These are phyloP conservation scores for Polyporus tsugae DNA, from an alignment of 1,284 basidiomycete genomes.

Conservation along the genomic window DNA sequence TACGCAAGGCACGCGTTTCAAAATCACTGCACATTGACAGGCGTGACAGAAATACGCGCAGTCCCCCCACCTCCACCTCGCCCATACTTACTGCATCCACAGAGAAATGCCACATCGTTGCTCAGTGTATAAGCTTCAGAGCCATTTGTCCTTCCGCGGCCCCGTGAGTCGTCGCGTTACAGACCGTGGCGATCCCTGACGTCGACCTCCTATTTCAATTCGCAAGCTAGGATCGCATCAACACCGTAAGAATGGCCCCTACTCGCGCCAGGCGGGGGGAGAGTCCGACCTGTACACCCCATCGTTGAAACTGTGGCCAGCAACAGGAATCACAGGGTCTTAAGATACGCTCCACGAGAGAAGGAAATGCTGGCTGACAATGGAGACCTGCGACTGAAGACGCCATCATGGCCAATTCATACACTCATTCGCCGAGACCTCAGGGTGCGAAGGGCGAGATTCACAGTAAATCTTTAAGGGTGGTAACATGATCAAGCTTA, in stretches of 20 bases:
- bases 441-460: not conserved
- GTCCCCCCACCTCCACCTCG: not conserved
- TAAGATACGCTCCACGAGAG: not conserved
- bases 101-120: not conserved
- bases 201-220: too few species aligned
- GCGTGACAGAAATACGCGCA: not conserved
- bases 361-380: not conserved
- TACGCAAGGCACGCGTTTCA: slow-evolving; percentile 9
- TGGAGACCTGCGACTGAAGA: not conserved
- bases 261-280: not conserved
- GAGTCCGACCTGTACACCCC: not conserved
- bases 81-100: not conserved
- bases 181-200: too few species aligned
- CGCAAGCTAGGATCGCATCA: too few species aligned
- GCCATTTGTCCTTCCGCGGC: too few species aligned
- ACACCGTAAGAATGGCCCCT: not conserved
- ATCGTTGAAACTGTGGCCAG: not conserved
- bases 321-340: not conserved
- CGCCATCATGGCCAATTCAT: too few species aligned
- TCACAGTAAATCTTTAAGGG: not conserved
- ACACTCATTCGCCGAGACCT: not conserved
- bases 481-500: not conserved
- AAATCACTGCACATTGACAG: not conserved
- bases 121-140: not conserved
- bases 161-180: not conserved